Percentiles rank a stretch among this genome's conserved stretches.
phyloP scores from a whole-genome alignment of 139 green algal genomes.

The Chlamydomonas incerta region DNA sequence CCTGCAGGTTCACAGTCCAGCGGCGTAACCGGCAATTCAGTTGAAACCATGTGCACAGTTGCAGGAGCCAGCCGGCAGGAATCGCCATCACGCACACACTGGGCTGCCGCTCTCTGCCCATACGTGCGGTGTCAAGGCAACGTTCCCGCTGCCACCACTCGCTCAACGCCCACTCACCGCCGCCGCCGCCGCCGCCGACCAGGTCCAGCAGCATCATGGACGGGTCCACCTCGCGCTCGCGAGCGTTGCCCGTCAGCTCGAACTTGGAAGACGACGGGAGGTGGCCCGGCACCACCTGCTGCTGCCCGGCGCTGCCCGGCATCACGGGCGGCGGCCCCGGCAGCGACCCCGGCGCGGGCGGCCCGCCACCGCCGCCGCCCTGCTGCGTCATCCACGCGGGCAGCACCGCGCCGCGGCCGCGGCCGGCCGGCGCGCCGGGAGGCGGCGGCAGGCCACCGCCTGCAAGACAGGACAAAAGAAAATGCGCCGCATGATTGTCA shows the following conservation, averaged over 20 bases:
- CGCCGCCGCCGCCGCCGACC: not conserved
- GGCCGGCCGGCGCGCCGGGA: conserved; percentile 23
- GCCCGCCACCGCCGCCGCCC: not conserved
- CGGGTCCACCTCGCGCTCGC: conserved; percentile 9
- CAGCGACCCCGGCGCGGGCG: not conserved
- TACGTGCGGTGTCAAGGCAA: too few relatives aligned
- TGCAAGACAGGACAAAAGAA: too few relatives aligned
- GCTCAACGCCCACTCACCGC: not conserved
- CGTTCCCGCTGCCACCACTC: too few relatives aligned
- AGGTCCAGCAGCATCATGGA: conserved; percentile 21
- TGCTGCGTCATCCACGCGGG: conserved; percentile 56
- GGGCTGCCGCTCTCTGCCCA: too few relatives aligned
- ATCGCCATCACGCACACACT: too few relatives aligned
- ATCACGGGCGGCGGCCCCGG: not conserved
- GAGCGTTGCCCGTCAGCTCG: not conserved
- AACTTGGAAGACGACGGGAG: conserved; percentile 1
- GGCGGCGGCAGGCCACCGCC: not conserved
- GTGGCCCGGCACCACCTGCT: not conserved
- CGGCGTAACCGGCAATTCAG: too few relatives aligned
- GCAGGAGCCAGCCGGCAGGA: too few relatives aligned
- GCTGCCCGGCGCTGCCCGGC: not conserved
- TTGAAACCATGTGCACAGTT: too few relatives aligned
- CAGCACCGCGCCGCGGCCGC: conserved; percentile 44
- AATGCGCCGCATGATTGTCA: too few relatives aligned
- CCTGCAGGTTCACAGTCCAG: not conserved